Evolutionary conservation across 2,329 filamentous ascomycete genomes (phyloP).

Genomic region (Aphanocladium album): DNA sequence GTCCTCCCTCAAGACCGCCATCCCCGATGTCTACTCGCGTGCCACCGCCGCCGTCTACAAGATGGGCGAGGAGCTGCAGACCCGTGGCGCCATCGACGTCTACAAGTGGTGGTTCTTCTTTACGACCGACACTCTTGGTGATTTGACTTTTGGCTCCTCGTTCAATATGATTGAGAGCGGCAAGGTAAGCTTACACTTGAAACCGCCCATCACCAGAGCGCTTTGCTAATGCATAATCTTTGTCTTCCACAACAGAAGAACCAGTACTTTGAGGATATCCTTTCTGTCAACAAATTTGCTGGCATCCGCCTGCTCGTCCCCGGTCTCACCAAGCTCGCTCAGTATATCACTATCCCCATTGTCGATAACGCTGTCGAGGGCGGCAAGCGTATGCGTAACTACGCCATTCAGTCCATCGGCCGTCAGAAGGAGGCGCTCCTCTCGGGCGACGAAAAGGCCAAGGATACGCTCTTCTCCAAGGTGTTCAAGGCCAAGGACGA

Average conservation of each 20-base stretch:
- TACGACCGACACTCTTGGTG: constrained; percentile 49
- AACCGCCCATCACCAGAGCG: neutral
- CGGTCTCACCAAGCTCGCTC: constrained; percentile 20
- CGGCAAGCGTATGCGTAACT: constrained; percentile 17
- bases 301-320: constrained; percentile 26
- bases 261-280: constrained; percentile 11
- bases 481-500: constrained; percentile 31
- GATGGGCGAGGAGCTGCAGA: constrained; percentile 40
- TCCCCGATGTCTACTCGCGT: constrained; percentile 30
- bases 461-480: constrained; percentile 32
- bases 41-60: constrained; percentile 34
- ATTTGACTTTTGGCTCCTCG: constrained; percentile 51
- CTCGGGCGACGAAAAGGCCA: constrained; percentile 17
- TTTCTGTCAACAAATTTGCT: constrained; percentile 16
- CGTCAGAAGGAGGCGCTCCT: constrained; percentile 23
- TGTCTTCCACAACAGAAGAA: neutral
- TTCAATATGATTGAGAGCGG: constrained; percentile 48
- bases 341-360: constrained; percentile 21
- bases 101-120: constrained; percentile 51
- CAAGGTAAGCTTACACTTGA: constrained; percentile 29
- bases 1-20: constrained; percentile 26
- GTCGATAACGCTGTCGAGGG: constrained; percentile 14
- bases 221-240: neutral
- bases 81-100: constrained; percentile 36
- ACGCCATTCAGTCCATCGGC: constrained; percentile 24